These are phyloP conservation scores for Nitzschia sp. DNA, from an alignment of 108 stramenopile species.

Conservation along the genomic window DNA sequence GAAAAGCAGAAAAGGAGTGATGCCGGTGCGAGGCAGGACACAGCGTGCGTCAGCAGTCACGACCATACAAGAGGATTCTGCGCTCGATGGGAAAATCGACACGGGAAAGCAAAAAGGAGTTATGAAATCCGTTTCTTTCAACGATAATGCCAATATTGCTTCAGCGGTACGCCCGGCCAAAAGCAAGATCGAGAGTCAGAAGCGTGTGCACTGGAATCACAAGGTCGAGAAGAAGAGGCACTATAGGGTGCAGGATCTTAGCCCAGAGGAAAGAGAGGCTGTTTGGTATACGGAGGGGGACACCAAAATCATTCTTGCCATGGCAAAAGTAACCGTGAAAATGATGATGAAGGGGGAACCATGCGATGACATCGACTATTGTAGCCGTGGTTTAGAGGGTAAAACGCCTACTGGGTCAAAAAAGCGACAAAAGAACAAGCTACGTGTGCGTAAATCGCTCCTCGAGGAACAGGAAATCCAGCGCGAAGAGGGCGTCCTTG, in stretches of 20 bases:
- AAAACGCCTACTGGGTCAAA: constrained; percentile 30
- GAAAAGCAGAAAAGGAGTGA: too few species aligned
- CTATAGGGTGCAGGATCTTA: constrained; percentile 23
- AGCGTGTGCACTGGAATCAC: constrained; percentile 28
- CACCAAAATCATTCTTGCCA: constrained; percentile 30
- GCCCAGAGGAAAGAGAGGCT: constrained; percentile 18
- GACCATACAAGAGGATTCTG: constrained; percentile 15
- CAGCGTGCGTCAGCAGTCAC: constrained; percentile 3
- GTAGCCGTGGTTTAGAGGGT: constrained; percentile 33
- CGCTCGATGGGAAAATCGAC: neutral
- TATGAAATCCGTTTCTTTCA: constrained; percentile 1
- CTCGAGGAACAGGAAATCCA: constrained; percentile 33
- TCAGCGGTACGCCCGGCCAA: neutral
- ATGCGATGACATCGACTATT: constrained; percentile 34
- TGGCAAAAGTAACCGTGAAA: constrained; percentile 40
- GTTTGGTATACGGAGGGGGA: constrained; percentile 34
- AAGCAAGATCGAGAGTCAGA: neutral
- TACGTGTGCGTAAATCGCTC: constrained; percentile 14
- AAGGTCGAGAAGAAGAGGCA: constrained; percentile 32
- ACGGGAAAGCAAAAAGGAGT: neutral
- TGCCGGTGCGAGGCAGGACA: constrained; percentile 4
- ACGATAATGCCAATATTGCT: neutral
- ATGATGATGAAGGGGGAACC: constrained; percentile 42
- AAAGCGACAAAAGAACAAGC: constrained; percentile 23
- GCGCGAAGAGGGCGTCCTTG: constrained; percentile 26